phyloP scores from a whole-genome alignment of 2,329 filamentous ascomycete genomes.

The Lecanoromycetidae sp. region DNA sequence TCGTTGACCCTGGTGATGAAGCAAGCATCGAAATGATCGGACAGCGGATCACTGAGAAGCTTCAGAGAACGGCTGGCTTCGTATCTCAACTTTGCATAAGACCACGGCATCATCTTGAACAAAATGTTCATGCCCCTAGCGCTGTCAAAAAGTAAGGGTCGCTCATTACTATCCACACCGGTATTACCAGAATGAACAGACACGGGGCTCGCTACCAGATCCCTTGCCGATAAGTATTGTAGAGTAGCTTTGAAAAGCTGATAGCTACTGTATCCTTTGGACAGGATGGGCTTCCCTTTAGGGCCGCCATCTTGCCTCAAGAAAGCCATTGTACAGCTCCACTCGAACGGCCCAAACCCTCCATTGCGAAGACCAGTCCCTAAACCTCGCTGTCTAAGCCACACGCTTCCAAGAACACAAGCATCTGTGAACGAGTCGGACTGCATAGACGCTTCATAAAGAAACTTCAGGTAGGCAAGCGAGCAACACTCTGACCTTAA shows the following conservation, averaged over 20 bases:
- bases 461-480: constrained; percentile 59
- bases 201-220: constrained; percentile 58
- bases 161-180: constrained; percentile 29
- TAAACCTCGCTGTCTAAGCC: constrained; percentile 82
- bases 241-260: constrained; percentile 89
- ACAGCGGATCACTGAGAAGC: constrained; percentile 59
- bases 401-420: constrained; percentile 72
- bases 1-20: constrained; percentile 57
- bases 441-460: constrained; percentile 56
- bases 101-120: constrained; percentile 84
- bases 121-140: constrained; percentile 64
- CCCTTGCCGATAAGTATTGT: constrained; percentile 68
- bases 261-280: constrained; percentile 72
- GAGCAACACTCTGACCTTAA: constrained; percentile 66
- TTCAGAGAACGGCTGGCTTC: constrained; percentile 64
- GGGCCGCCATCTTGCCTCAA: constrained; percentile 66
- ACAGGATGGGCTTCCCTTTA: constrained; percentile 59
- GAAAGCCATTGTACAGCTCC: constrained; percentile 67
- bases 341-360: constrained; percentile 90
- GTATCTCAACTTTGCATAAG: constrained; percentile 58
- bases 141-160: constrained; percentile 68
- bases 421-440: constrained; percentile 69
- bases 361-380: constrained; percentile 56
- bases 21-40: constrained; percentile 70
- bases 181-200: constrained; percentile 34